phyloP scores from a whole-genome alignment of 208 protist genomes.

The Trypanosoma cruzi region DNA sequence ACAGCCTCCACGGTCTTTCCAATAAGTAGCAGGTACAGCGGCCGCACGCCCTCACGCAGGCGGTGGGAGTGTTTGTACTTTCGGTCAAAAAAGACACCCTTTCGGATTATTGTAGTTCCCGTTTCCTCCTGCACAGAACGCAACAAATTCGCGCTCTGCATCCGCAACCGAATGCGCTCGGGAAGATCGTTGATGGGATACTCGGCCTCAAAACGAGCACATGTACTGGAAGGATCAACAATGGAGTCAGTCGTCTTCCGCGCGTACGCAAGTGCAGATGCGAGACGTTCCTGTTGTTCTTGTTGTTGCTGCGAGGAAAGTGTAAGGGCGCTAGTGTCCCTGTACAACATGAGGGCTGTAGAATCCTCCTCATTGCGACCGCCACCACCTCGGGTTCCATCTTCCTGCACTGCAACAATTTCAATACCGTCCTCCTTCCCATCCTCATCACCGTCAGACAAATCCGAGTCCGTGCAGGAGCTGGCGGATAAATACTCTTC shows the following conservation, averaged over 20 bases:
- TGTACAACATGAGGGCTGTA: slow-evolving; percentile 13
- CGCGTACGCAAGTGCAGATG: slow-evolving; percentile 72
- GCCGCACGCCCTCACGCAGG: slow-evolving; percentile 78
- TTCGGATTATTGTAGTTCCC: slow-evolving; percentile 73
- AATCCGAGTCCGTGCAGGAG: slow-evolving; percentile 36
- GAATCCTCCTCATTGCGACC: neutral
- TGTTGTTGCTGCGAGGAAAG: slow-evolving; percentile 35
- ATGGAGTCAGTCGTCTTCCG: slow-evolving; percentile 70
- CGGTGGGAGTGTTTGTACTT: slow-evolving; percentile 70
- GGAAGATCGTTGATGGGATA: slow-evolving; percentile 86
- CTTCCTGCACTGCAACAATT: slow-evolving; percentile 25
- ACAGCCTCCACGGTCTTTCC: slow-evolving; percentile 71
- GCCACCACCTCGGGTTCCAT: slow-evolving; percentile 27
- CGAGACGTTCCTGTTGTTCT: slow-evolving; percentile 55
- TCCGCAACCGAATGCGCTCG: slow-evolving; percentile 51
- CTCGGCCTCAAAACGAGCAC: slow-evolving; percentile 81
- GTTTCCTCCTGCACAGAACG: slow-evolving; percentile 63
- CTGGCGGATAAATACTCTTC: slow-evolving; percentile 73
- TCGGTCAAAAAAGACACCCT: slow-evolving; percentile 85
- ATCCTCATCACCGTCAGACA: slow-evolving; percentile 39
- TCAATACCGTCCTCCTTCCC: slow-evolving; percentile 34
- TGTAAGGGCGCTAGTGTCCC: slow-evolving; percentile 10
- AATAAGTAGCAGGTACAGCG: slow-evolving; percentile 81
- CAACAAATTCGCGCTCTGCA: slow-evolving; percentile 68
- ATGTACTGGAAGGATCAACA: slow-evolving; percentile 29